Base-by-base conservation (phyloP, 192 early-diverging fungal species). In the Irineochytrium annulatum region DNA sequence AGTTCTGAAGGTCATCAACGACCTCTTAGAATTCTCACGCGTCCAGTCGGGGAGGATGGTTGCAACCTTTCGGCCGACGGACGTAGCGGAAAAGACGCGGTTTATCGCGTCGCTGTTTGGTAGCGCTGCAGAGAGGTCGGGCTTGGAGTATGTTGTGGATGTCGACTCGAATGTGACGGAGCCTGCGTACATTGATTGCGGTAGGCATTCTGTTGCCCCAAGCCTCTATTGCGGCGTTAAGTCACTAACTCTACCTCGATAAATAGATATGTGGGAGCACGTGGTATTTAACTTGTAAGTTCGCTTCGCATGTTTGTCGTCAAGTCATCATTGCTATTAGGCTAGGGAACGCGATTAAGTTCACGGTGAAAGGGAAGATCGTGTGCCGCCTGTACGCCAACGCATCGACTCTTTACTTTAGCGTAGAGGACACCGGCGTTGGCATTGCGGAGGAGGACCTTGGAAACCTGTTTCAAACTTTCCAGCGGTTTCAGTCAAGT, bases 221-320 rank as follows among this genome's bases (percentile, higher is more conserved):
- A n/a, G n/a, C n/a, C n/a, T n/a, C n/a, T n/a, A n/a, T n/a, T n/a
- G n/a, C n/a, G n/a, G n/a, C n/a, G n/a, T n/a, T n/a, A n/a, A n/a
- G n/a, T n/a, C n/a, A n/a, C n/a, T n/a, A n/a, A n/a, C n/a, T n/a
- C n/a, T n/a, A n/a, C n/a, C n/a, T n/a, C n/a, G n/a, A n/a, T n/a
- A n/a, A n/a, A n/a, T n/a, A 13, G 81, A 83, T 43, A 83, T 86
- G 79, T 84, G 75, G 68, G 72, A 77, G 48, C 81, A 79, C n/a
- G 77, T 86, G 24, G 65, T 86, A 27, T 77, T 84, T 43, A 86
- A 86, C 41, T 49, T 86, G 33, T 66, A 81, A n/a, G 75, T 77
- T 3, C 69, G 79, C 33, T 65, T 69, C 0, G 72, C 75, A 52
- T 34, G 3, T n/a, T 59, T 14, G 1, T 22, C 32, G 13, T 29